Evolutionary conservation across 805 yeast genomes (phyloP).

Genomic region (Ogataea polymorpha): DNA sequence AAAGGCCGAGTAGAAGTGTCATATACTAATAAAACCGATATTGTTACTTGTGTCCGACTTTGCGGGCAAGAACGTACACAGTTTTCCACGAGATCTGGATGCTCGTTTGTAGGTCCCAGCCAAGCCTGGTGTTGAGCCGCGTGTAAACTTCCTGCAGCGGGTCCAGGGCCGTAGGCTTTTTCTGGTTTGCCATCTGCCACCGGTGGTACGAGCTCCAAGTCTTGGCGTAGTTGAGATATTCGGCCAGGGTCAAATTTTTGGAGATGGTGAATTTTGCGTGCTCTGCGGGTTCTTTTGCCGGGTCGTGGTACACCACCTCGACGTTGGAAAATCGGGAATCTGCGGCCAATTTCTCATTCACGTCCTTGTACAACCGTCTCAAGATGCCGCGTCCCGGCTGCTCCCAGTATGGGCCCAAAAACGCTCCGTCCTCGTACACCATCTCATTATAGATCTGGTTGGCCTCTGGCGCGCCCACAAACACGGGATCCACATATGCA

Average conservation of each 20-base stretch:
- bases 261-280: constrained; percentile 15
- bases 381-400: constrained; percentile 72
- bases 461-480: constrained; percentile 48
- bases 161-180: constrained; percentile 25
- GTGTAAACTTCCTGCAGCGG: constrained; percentile 34
- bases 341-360: constrained; percentile 39
- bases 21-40: constrained; percentile 14
- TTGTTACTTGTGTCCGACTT: constrained; percentile 14
- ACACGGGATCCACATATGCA: constrained; percentile 75
- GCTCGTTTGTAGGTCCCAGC: constrained; percentile 42
- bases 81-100: constrained; percentile 48
- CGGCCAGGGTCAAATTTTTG: constrained; percentile 42
- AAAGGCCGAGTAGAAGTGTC: constrained; percentile 71
- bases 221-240: constrained; percentile 49
- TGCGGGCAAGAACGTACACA: constrained; percentile 47
- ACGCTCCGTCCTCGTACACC: constrained; percentile 40
- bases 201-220: constrained; percentile 72
- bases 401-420: constrained; percentile 76
- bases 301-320: constrained; percentile 30
- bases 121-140: constrained; percentile 39
- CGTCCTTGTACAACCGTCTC: constrained; percentile 40
- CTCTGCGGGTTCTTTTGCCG: constrained; percentile 6
- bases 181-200: constrained; percentile 42
- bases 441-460: constrained; percentile 47
- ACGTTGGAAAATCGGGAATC: constrained; percentile 30